Evolutionary conservation across 2,329 filamentous ascomycete genomes (phyloP).

Genomic region (Cladophialophora carrionii): DNA sequence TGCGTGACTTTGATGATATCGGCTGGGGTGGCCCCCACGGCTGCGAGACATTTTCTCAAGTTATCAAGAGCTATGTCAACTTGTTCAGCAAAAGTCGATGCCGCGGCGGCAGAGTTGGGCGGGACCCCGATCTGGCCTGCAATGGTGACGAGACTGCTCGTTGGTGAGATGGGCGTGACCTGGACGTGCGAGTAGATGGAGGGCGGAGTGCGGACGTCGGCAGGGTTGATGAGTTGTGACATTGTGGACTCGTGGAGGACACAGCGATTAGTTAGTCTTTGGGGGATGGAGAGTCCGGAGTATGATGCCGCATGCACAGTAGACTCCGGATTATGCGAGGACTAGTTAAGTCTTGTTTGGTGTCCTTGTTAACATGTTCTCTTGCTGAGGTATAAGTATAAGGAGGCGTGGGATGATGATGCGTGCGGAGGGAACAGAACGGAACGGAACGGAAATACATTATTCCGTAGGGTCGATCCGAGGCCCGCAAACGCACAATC

Average conservation of each 20-base stretch:
- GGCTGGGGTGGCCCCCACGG: conserved; percentile 25
- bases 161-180: conserved; percentile 22
- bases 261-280: not conserved
- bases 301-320: no score
- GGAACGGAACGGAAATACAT: not conserved
- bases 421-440: not conserved
- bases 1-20: conserved; percentile 31
- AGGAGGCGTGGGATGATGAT: no score
- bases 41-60: conserved; percentile 28
- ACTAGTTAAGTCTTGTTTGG: no score
- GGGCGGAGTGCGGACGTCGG: conserved; percentile 20
- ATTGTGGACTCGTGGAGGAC: not conserved
- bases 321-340: no score
- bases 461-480: not conserved
- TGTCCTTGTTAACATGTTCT: no score
- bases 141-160: conserved; percentile 24
- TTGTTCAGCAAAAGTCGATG: conserved; percentile 25
- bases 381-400: no score
- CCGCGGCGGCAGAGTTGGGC: conserved; percentile 1
- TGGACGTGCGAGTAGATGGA: conserved; percentile 31
- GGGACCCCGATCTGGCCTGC: conserved; percentile 31
- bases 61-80: conserved; percentile 30
- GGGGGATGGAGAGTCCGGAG: no score
- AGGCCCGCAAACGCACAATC: not conserved
- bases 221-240: conserved; percentile 27